These are phyloP conservation scores for Trichophyton mentagrophytes DNA, from an alignment of 2,329 filamentous ascomycete species.

Conservation along the genomic window DNA sequence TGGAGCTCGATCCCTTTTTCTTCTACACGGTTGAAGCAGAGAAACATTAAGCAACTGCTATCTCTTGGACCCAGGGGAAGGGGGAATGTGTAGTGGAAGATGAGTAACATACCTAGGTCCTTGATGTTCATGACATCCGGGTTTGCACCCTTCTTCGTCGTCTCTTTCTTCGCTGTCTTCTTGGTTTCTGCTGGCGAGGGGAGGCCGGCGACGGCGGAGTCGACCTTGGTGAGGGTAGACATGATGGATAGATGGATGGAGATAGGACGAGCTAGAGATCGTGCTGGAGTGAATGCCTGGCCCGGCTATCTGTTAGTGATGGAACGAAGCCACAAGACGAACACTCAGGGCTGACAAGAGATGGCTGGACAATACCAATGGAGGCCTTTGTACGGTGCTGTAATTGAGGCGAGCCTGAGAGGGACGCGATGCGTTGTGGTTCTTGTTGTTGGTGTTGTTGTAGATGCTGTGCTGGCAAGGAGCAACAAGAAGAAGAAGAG, in stretches of 20 bases:
- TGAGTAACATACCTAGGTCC: constrained; percentile 57
- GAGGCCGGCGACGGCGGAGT: constrained; percentile 77
- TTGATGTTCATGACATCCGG: constrained; percentile 74
- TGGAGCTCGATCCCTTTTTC: constrained; percentile 57
- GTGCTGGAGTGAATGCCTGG: background rate
- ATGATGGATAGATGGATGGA: constrained; percentile 27
- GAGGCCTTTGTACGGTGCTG: too few species aligned
- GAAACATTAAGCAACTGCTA: background rate
- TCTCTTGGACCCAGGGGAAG: background rate
- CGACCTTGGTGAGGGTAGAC: constrained; percentile 70
- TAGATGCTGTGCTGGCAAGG: background rate
- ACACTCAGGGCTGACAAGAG: background rate
- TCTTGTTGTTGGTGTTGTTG: background rate
- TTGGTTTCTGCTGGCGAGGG: constrained; percentile 48
- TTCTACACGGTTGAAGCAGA: constrained; percentile 40
- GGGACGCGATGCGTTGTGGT: background rate
- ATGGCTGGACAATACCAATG: background rate
- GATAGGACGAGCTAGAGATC: background rate
- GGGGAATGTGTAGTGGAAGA: background rate
- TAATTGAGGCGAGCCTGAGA: too few species aligned
- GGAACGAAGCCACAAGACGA: too few species aligned
- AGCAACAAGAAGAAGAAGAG: constrained; percentile 6
- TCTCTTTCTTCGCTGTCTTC: constrained; percentile 38
- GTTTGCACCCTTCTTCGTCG: constrained; percentile 40
- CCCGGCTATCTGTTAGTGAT: too few species aligned